Evolutionary conservation across 495 filamentous ascomycete genomes (phyloP).

Genomic region (Aspergillus sparsus): DNA sequence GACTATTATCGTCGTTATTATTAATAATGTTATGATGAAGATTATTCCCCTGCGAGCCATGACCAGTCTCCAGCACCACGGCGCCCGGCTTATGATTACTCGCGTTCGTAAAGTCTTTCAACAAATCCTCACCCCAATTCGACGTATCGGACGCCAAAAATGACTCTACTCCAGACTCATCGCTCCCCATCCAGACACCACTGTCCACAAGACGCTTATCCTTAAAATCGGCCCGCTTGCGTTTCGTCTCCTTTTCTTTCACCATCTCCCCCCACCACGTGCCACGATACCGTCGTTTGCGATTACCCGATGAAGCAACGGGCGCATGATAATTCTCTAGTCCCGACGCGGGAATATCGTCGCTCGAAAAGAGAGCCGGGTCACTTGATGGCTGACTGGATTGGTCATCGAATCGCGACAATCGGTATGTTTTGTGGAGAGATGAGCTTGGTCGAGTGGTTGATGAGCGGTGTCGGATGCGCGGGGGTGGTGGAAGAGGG

Average conservation of each 20-base stretch:
- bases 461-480: slow-evolving; percentile 45
- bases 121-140: slow-evolving; percentile 42
- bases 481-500: slow-evolving; percentile 46
- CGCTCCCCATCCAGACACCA: slow-evolving; percentile 80
- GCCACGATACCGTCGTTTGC: slow-evolving; percentile 67
- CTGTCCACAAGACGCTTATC: slow-evolving; percentile 69
- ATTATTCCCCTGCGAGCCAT: slow-evolving; percentile 5
- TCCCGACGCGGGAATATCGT: slow-evolving; percentile 67
- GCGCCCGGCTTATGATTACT: background rate
- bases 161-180: slow-evolving; percentile 44
- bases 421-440: slow-evolving; percentile 35
- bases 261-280: slow-evolving; percentile 70
- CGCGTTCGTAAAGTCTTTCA: slow-evolving; percentile 23
- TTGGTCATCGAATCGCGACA: slow-evolving; percentile 44
- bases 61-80: background rate
- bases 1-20: too few relatives aligned
- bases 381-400: slow-evolving; percentile 65
- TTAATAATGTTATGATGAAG: too few relatives aligned
- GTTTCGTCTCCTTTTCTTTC: slow-evolving; percentile 41
- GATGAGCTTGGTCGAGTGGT: slow-evolving; percentile 19
- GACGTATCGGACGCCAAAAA: slow-evolving; percentile 38
- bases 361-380: slow-evolving; percentile 75
- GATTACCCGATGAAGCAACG: slow-evolving; percentile 36
- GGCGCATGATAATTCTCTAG: slow-evolving; percentile 67
- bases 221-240: slow-evolving; percentile 57